Base-by-base conservation (phyloP, 306 rosid genomes). In the Cucurbita argyrosperma region DNA sequence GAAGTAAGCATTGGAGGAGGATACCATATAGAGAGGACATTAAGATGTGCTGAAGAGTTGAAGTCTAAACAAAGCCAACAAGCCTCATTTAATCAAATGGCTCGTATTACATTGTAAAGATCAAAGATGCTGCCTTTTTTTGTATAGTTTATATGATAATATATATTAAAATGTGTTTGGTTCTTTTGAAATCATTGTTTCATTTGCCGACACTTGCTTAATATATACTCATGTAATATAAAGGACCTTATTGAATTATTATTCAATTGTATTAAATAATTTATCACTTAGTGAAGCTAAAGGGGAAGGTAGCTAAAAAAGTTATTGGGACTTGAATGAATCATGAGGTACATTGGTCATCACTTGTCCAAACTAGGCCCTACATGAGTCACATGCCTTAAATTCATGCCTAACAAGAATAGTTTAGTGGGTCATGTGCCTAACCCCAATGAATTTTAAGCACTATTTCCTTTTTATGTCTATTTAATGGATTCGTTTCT, bases 1-100 rank as follows among this genome's bases (percentile, higher is more conserved):
- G 98, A 93, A 83, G 98, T 93, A 0, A 89, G 96, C 79, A 85
- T 90, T 76, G 98, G 98, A 71, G 96, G 98, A 82, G 96, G 91
- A 18, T 93, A 90, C 74, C 96, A 93, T 13, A 87, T 90, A 64
- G 98, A 93, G 78, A 86, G 82, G 72, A 88, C 98, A 4, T 58
- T 93, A 60, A 76, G 96, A 63, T 93, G 96, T 80, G 97, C 96
- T 7, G 98, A 82, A 80, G 93, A 88, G 79, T 87, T 93, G 85
- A 93, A 88, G 79, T 77, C 83, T 23, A 85, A 84, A 79, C 85
- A 83, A 40, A 74, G 23, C 59, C 84, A 83, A 66, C 83, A 86
- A 64, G 78, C 82, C 19, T 81, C 83, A 70, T 84, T 72, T 60
- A 78, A 79, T 71, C 88, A 87, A 72, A 84, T 84, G 60, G 74